Evolutionary conservation across 805 yeast species (phyloP).

Genomic region (Komagataella mondaviorum): DNA sequence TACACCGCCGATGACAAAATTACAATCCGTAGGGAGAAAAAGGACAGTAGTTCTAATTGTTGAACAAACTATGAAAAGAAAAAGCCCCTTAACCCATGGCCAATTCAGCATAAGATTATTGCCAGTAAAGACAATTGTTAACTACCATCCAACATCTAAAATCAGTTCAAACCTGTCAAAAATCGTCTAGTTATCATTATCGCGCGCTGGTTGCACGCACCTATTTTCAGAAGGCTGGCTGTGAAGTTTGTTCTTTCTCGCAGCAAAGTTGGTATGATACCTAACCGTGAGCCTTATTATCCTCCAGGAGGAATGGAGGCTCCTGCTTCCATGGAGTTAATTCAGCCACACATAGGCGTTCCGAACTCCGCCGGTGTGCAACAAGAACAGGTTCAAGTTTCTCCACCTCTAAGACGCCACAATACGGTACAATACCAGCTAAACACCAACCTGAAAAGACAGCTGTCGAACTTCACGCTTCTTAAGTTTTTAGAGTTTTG

Average conservation of each 20-base stretch:
- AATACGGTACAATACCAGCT: constrained; percentile 1
- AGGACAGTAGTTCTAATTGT: no score
- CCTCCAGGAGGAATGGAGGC: not conserved
- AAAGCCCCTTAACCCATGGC: not conserved
- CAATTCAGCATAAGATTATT: no score
- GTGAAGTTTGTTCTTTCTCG: not conserved
- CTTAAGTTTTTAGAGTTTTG: constrained; percentile 8
- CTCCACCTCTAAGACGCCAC: not conserved
- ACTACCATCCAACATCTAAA: not conserved
- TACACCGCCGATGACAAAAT: no score
- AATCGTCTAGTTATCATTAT: no score
- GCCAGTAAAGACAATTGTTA: not conserved
- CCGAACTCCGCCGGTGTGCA: not conserved
- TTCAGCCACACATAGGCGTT: not conserved
- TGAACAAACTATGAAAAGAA: not conserved
- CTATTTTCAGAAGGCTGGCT: not conserved
- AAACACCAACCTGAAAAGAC: constrained; percentile 5
- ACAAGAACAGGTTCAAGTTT: not conserved
- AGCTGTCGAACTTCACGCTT: constrained; percentile 8
- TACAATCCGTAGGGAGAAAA: no score
- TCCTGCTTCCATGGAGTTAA: not conserved
- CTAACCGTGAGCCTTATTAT: not conserved
- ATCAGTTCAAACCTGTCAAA: no score
- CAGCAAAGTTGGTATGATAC: not conserved
- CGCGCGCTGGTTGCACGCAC: not conserved